A percentile compares a stretch with the other conserved stretches of the same genome.
These are phyloP conservation scores for Fragaria ananassa DNA, from an alignment of 306 rosid genomes.

Conservation along the genomic window DNA sequence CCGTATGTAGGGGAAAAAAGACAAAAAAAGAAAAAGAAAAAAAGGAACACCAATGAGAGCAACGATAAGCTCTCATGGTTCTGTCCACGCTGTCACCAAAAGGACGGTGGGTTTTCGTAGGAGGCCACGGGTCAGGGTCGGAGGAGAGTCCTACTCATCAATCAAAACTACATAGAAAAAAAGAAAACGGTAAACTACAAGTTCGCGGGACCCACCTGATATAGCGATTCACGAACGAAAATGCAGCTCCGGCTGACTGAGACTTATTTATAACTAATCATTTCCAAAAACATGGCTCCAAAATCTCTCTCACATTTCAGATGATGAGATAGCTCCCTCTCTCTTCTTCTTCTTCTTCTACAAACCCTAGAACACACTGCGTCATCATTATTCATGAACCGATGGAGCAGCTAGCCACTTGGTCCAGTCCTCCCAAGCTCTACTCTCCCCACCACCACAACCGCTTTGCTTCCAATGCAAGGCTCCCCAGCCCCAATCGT, in stretches of 20 bases:
- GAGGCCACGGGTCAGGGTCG: too few relatives aligned
- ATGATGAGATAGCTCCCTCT: not conserved
- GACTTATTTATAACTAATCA: not conserved
- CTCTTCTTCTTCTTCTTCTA: too few relatives aligned
- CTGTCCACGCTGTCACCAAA: too few relatives aligned
- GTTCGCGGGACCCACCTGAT: not conserved
- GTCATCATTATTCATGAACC: not conserved
- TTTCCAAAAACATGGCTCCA: slow-evolving; percentile 1
- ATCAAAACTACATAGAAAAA: not conserved
- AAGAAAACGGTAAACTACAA: not conserved
- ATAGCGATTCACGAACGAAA: slow-evolving; percentile 9
- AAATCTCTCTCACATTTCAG: not conserved
- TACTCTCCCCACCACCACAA: not conserved
- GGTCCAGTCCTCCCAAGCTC: slow-evolving; percentile 8
- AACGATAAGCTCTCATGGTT: too few relatives aligned
- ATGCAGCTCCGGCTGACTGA: not conserved
- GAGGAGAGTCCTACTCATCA: not conserved
- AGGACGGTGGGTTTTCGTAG: not conserved
- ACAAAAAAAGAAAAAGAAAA: too few relatives aligned
- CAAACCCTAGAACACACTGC: not conserved
- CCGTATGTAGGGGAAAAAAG: too few relatives aligned
- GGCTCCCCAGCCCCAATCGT: not conserved
- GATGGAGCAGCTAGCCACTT: slow-evolving; percentile 13
- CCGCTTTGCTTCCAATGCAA: not conserved
- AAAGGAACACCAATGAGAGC: too few relatives aligned